A percentile compares a stretch with the other conserved stretches of the same genome.
These are phyloP conservation scores for Combretum micranthum DNA, from an alignment of 345 rosid species.

Conservation along the genomic window DNA sequence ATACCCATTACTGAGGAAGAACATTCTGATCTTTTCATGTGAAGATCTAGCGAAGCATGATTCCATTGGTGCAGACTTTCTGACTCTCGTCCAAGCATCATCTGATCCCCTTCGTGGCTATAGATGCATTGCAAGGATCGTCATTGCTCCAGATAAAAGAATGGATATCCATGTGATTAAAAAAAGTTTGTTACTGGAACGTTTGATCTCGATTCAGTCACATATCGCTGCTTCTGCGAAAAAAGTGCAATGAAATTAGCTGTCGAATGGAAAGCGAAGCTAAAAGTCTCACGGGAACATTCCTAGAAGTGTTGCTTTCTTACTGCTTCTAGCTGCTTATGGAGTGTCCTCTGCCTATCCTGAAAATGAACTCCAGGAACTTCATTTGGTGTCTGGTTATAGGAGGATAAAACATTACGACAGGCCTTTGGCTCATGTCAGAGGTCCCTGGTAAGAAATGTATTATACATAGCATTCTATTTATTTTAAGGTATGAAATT, in stretches of 20 bases:
- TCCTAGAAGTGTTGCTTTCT: conserved; percentile 27
- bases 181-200: conserved; percentile 33
- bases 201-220: conserved; percentile 22
- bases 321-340: conserved; percentile 30
- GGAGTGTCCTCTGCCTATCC: conserved; percentile 24
- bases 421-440: conserved; percentile 23
- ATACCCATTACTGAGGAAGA: conserved; percentile 7
- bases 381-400: conserved; percentile 16
- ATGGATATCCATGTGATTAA: conserved; percentile 20
- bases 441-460: conserved; percentile 9
- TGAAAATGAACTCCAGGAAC: conserved; percentile 14
- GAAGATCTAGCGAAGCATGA: conserved; percentile 19
- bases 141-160: conserved; percentile 9
- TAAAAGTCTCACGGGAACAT: conserved; percentile 13
- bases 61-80: conserved; percentile 18
- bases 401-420: conserved; percentile 13
- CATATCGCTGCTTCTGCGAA: conserved; percentile 16
- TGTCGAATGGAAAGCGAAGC: conserved; percentile 28
- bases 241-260: conserved; percentile 30
- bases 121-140: conserved; percentile 37
- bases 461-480: no score
- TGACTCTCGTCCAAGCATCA: conserved; percentile 16
- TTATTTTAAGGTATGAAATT: no score
- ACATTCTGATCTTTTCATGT: conserved; percentile 29
- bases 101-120: conserved; percentile 39